Conservation (phyloP, 108 stramenopile genomes). For the Conticribra guillardii region DNA sequence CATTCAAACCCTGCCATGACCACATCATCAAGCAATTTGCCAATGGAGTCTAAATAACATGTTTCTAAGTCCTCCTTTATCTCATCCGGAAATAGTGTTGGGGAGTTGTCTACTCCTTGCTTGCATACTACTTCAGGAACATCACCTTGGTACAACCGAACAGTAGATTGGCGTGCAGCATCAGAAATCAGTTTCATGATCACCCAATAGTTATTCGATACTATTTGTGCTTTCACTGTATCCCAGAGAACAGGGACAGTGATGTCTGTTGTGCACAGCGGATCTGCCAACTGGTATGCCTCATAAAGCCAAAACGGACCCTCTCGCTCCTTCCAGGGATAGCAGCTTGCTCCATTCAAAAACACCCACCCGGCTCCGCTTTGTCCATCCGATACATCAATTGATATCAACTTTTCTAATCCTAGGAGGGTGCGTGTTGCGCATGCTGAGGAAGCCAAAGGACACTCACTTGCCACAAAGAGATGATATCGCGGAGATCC, state of each 20-base stretch:
- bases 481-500: slow-evolving; percentile 23
- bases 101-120: background rate
- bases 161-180: background rate
- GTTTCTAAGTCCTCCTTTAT: background rate
- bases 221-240: slow-evolving; percentile 10
- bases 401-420: slow-evolving; percentile 15
- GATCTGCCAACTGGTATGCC: slow-evolving; percentile 22
- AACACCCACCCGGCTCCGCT: slow-evolving; percentile 19
- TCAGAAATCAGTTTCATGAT: slow-evolving; percentile 16
- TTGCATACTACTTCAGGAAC: background rate
- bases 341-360: slow-evolving; percentile 16
- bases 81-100: background rate
- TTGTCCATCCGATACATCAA: slow-evolving; percentile 21
- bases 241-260: slow-evolving; percentile 25
- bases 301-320: slow-evolving; percentile 27
- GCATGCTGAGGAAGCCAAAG: slow-evolving; percentile 1
- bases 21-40: background rate
- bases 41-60: background rate
- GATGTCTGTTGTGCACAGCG: slow-evolving; percentile 4
- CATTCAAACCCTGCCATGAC: background rate
- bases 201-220: slow-evolving; percentile 21
- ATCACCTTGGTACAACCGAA: background rate
- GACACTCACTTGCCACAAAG: slow-evolving; percentile 1
- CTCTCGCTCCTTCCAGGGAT: slow-evolving; percentile 13
- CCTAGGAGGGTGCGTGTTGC: slow-evolving; percentile 15